phyloP scores from a whole-genome alignment of 352 stramenopile species.

The Thalassiosira gravida region DNA sequence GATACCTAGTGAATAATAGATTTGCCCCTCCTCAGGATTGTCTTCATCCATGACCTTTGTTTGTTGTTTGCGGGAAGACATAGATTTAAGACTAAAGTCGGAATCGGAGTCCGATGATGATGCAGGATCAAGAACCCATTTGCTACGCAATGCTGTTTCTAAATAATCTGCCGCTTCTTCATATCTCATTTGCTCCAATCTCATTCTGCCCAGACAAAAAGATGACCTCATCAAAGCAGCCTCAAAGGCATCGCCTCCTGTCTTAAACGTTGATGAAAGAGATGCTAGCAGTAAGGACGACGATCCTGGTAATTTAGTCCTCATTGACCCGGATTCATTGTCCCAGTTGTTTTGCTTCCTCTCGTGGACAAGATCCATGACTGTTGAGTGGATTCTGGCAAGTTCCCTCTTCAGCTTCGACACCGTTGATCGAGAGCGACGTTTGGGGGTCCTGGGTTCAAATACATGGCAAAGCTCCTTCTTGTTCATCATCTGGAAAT shows the following conservation, averaged over 20 bases:
- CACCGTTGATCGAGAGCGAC: conserved; percentile 12
- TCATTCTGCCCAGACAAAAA: conserved; percentile 47
- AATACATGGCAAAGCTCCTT: conserved; percentile 57
- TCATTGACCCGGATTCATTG: conserved; percentile 13
- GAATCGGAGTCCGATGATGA: conserved; percentile 67
- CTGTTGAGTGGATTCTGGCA: conserved; percentile 50
- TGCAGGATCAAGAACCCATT: conserved; percentile 62
- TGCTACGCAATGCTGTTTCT: conserved; percentile 53
- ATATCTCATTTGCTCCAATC: conserved; percentile 45
- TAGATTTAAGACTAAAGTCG: conserved; percentile 43
- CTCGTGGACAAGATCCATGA: conserved; percentile 52
- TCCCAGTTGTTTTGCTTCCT: conserved; percentile 43
- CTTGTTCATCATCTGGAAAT: conserved; percentile 68
- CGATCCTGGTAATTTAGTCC: conserved; percentile 21
- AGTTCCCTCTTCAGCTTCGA: conserved; percentile 57
- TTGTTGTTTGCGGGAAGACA: conserved; percentile 33
- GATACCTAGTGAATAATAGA: conserved; percentile 52
- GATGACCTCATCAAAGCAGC: conserved; percentile 53
- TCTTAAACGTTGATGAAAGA: conserved; percentile 41
- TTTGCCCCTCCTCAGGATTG: conserved; percentile 58
- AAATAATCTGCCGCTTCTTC: conserved; percentile 61
- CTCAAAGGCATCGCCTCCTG: conserved; percentile 43
- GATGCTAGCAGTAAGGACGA: conserved; percentile 43
- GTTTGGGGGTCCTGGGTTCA: conserved; percentile 23
- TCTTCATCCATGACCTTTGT: conserved; percentile 50